Percentiles rank a stretch among this genome's conserved stretches.
Conservation (phyloP, 2,329 filamentous ascomycete genomes). For the Mariannaea sp. region DNA sequence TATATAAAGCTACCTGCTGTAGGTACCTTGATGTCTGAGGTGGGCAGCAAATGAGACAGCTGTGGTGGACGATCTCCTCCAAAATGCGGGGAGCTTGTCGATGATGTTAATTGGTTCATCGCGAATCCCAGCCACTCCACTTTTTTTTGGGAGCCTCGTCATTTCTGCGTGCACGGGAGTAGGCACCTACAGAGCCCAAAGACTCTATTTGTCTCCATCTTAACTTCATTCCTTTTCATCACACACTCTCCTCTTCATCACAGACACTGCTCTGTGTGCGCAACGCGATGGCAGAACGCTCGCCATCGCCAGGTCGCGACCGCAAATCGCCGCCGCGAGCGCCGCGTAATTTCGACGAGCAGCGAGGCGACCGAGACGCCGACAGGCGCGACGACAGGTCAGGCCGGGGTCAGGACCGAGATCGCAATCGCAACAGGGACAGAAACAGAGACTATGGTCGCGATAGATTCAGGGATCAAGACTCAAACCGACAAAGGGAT, state of each 20-base stretch:
- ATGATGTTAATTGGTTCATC: not conserved
- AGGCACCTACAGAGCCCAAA: too few species aligned
- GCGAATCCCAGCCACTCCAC: not conserved
- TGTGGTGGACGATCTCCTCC: not conserved
- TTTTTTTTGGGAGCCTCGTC: slow-evolving; percentile 6
- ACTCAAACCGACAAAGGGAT: slow-evolving; percentile 13
- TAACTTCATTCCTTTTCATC: slow-evolving; percentile 5
- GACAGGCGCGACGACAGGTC: slow-evolving; percentile 10
- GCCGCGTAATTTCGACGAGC: slow-evolving; percentile 6
- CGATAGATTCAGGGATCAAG: slow-evolving; percentile 7
- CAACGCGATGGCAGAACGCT: slow-evolving; percentile 14
- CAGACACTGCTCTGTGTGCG: not conserved
- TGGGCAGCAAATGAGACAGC: too few species aligned
- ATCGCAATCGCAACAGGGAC: not conserved
- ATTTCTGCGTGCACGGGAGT: not conserved
- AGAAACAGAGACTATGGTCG: slow-evolving; percentile 9
- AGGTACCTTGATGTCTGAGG: not conserved
- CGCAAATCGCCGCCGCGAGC: slow-evolving; percentile 10
- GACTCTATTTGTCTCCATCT: not conserved
- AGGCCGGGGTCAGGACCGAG: slow-evolving; percentile 6
- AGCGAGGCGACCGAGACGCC: slow-evolving; percentile 2
- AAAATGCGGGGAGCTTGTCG: slow-evolving; percentile 6
- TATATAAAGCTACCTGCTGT: not conserved
- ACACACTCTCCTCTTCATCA: not conserved
- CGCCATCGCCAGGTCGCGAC: slow-evolving; percentile 12